These are phyloP conservation scores for Hemileccinum impolitum DNA, from an alignment of 768 basidiomycete genomes.

Conservation along the genomic window DNA sequence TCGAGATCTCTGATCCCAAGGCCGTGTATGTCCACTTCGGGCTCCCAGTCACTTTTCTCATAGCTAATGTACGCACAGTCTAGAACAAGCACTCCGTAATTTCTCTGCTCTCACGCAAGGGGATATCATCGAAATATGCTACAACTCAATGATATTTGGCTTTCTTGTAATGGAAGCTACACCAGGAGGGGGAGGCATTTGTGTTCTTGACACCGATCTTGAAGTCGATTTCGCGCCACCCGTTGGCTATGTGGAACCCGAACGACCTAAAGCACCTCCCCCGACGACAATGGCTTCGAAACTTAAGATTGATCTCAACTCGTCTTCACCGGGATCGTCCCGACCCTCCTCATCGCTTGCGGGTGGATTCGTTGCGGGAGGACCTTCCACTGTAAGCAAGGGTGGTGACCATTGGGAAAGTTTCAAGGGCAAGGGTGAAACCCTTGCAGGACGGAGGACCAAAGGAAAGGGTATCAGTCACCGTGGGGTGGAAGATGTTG, in stretches of 20 bases:
- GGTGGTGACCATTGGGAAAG: slow-evolving; percentile 88
- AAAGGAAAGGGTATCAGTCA: slow-evolving; percentile 92
- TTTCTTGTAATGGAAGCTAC: slow-evolving; percentile 92
- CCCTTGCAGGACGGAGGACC: slow-evolving; percentile 84
- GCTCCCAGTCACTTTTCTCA: background rate
- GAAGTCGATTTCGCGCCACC: slow-evolving; percentile 97
- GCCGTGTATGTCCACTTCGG: slow-evolving; percentile 71
- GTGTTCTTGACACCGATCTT: slow-evolving; percentile 90
- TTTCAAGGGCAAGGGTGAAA: slow-evolving; percentile 95
- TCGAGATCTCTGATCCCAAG: slow-evolving; percentile 96
- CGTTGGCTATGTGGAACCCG: slow-evolving; percentile 91
- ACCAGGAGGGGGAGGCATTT: slow-evolving; percentile 86
- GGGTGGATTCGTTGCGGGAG: slow-evolving; percentile 56
- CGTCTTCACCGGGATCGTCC: slow-evolving; percentile 82
- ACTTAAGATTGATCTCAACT: slow-evolving; percentile 89
- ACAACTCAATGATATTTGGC: slow-evolving; percentile 94
- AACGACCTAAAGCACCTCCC: slow-evolving; percentile 75
- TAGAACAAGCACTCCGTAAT: slow-evolving; percentile 92
- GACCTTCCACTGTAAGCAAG: slow-evolving; percentile 60
- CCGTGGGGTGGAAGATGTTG: slow-evolving; percentile 75
- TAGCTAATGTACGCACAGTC: slow-evolving; percentile 41
- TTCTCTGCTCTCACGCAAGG: slow-evolving; percentile 91
- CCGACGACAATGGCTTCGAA: slow-evolving; percentile 94
- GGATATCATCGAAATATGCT: slow-evolving; percentile 97
- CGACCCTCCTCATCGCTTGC: slow-evolving; percentile 73